These are phyloP conservation scores for Coffea eugenioides DNA, from an alignment of 257 asterid genomes.

Conservation along the genomic window DNA sequence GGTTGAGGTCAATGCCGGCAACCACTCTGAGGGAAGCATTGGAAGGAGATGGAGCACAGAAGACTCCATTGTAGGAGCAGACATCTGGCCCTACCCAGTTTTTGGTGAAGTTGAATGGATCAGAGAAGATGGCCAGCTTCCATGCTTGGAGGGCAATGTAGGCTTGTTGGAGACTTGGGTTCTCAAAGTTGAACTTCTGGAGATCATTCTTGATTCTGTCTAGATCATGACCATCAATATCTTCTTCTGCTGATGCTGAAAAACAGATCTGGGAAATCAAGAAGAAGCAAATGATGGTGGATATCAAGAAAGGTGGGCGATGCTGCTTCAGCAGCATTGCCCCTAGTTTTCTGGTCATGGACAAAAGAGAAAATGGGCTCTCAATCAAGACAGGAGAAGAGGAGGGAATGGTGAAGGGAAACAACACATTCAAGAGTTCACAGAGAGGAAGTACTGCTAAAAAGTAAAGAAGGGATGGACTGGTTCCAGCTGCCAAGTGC, in stretches of 20 bases:
- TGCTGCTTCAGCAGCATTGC: slow-evolving; percentile 19
- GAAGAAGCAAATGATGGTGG: slow-evolving; percentile 17
- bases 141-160: slow-evolving; percentile 68
- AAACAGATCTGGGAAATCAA: slow-evolving; percentile 30
- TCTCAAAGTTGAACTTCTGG: slow-evolving; percentile 38
- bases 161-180: slow-evolving; percentile 50
- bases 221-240: slow-evolving; percentile 20
- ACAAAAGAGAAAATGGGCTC: neutral
- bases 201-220: slow-evolving; percentile 18
- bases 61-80: slow-evolving; percentile 60
- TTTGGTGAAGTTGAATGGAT: slow-evolving; percentile 60
- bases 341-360: slow-evolving; percentile 3
- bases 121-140: slow-evolving; percentile 66
- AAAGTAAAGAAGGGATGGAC: neutral
- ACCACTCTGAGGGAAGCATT: slow-evolving; percentile 50
- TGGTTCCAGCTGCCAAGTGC: slow-evolving; percentile 10
- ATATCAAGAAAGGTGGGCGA: slow-evolving; percentile 15
- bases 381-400: neutral
- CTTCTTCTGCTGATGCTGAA: slow-evolving; percentile 23
- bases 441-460: neutral
- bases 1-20: slow-evolving; percentile 74
- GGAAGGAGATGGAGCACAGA: slow-evolving; percentile 41
- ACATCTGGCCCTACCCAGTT: slow-evolving; percentile 63
- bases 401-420: slow-evolving; percentile 2
- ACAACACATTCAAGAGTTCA: slow-evolving; percentile 11